Evolutionary conservation across 2,329 filamentous ascomycete species (phyloP), one percentile per base, ranked within the genome.

Genomic region (Aspergillus flavus): DNA sequence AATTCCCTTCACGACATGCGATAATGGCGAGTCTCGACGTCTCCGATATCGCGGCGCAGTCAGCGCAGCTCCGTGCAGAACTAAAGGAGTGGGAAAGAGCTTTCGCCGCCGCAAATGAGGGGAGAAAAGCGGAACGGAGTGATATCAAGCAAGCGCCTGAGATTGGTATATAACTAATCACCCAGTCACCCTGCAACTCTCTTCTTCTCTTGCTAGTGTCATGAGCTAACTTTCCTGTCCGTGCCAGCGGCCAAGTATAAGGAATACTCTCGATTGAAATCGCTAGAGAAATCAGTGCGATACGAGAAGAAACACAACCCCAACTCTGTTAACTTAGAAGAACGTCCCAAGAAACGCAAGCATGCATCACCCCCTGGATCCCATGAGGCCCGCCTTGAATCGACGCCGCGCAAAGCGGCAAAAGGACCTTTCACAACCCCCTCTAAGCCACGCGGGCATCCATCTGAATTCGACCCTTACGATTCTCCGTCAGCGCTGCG

Each of bases 31-130:
- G 64, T 45, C 65, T 66, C 21, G 61, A 61, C 52, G 66, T 66
- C 50, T 69, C 67, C 6, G 75, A 77, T 41, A 65, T 71, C 23
- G 64, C 69, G 9, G 62, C 63, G 0, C 68, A 74, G 61, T 73
- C 77, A 43, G 66, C 73, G 28, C 67, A 67, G 46, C 69, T 83
- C 21, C 81, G 82, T 30, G 71, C 73, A 5, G 77, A 81, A 64
- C 66, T 84, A 48, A 84, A 84, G 65, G 75, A 79, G 62, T 84
- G 81, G 78, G 82, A 84, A 69, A 75, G 78, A 53, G 73, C 73
- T 0, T 83, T 83, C 66, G 73, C 80, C 7, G 74, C 75, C 4
- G 72, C 74, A 12, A 78, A 83, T 62, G 72, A 74, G 30, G 81
- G 80, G 10, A 75, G 73, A 41, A 84, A 83, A 69, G 78, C 82